Evolutionary conservation across 495 filamentous ascomycete species (phyloP).

Genomic region (Barbatosphaeria neglecta): DNA sequence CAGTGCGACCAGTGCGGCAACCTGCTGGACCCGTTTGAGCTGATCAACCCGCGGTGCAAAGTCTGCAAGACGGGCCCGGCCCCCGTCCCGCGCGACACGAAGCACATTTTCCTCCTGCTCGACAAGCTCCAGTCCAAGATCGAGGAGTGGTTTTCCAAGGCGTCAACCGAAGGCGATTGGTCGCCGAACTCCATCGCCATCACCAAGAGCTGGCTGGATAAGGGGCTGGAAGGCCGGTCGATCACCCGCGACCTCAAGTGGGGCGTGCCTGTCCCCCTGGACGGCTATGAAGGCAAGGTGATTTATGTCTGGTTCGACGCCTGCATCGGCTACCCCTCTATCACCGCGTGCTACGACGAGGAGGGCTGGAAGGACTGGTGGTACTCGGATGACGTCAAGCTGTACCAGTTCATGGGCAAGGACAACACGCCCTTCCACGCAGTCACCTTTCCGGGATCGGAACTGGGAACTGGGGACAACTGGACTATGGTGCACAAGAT

Average conservation of each 20-base stretch:
- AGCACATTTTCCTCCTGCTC: constrained; percentile 60
- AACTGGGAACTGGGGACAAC: constrained; percentile 69
- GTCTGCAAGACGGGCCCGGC: constrained; percentile 55
- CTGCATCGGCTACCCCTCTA: constrained; percentile 91
- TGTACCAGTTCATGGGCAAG: constrained; percentile 98
- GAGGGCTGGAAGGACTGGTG: constrained; percentile 93
- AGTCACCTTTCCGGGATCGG: constrained; percentile 82
- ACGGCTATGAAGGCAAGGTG: constrained; percentile 68
- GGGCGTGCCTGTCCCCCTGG: constrained; percentile 63
- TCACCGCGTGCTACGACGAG: constrained; percentile 78
- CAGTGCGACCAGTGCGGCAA: constrained; percentile 77
- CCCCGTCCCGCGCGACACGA: constrained; percentile 55
- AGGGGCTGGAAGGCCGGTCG: constrained; percentile 69
- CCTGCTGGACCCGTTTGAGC: constrained; percentile 64
- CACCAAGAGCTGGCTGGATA: constrained; percentile 67
- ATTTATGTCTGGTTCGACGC: constrained; percentile 99
- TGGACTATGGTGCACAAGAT: constrained; percentile 91
- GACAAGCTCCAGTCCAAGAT: constrained; percentile 68
- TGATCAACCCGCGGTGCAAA: constrained; percentile 59
- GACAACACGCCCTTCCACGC: constrained; percentile 91
- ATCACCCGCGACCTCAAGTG: constrained; percentile 91
- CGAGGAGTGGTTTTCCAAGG: constrained; percentile 54
- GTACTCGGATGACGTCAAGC: constrained; percentile 74
- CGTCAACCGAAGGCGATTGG: constrained; percentile 46
- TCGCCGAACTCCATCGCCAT: constrained; percentile 62